Evolutionary conservation across 176 grass and related monocot species (phyloP).

Genomic region (Bonia amplexicaulis): DNA sequence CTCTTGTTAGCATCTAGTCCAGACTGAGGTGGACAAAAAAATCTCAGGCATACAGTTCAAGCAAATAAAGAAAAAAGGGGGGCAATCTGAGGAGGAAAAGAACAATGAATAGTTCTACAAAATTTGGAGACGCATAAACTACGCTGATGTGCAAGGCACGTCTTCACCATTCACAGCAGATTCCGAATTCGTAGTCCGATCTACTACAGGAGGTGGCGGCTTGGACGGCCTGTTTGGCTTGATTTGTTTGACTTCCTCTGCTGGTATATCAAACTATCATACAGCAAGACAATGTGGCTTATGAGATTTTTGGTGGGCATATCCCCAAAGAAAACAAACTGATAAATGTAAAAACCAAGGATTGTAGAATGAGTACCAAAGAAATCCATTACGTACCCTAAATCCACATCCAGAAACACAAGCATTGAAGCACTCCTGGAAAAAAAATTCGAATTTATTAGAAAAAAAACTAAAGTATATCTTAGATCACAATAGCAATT

Average conservation of each 20-base stretch:
- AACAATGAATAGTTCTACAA: slow-evolving; percentile 12
- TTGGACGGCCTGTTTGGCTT: slow-evolving; percentile 57
- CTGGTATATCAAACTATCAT: slow-evolving; percentile 58
- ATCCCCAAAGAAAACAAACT: neutral
- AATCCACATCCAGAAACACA: slow-evolving; percentile 92
- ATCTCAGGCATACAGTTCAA: neutral
- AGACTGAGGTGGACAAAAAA: neutral
- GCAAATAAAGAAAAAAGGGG: neutral
- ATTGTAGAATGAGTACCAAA: neutral
- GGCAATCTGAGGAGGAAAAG: neutral
- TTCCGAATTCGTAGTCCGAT: neutral
- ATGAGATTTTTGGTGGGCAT: neutral
- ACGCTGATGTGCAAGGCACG: slow-evolving; percentile 63
- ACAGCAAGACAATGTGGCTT: neutral
- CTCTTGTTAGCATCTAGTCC: neutral
- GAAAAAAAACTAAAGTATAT: neutral
- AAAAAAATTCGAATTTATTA: neutral
- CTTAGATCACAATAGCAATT: neutral
- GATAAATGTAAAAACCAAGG: neutral
- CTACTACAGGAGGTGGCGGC: slow-evolving; percentile 40
- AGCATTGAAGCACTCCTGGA: slow-evolving; percentile 86
- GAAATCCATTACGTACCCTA: slow-evolving; percentile 46
- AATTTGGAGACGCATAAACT: neutral
- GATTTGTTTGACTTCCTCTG: slow-evolving; percentile 50
- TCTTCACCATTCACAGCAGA: slow-evolving; percentile 32